phyloP scores from a whole-genome alignment of 139 green algal species.

The Chlorella sp. region DNA sequence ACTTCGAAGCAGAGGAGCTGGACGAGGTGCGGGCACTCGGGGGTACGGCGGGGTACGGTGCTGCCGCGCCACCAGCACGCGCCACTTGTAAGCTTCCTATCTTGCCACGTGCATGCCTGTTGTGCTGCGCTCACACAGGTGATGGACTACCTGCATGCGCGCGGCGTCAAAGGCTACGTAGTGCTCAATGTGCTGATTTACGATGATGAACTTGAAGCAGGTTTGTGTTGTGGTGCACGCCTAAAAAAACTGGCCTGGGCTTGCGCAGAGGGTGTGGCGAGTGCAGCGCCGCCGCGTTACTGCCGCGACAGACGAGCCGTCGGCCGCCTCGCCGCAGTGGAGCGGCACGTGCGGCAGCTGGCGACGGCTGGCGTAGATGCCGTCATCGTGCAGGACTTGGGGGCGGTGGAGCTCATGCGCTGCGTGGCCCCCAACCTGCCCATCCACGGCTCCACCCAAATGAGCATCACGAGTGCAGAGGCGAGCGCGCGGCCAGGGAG shows the following conservation, averaged over 20 bases:
- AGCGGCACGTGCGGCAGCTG: conserved; percentile 48
- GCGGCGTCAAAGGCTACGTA: conserved; percentile 73
- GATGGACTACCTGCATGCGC: conserved; percentile 73
- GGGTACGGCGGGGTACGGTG: too few species aligned
- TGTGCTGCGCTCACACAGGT: too few species aligned
- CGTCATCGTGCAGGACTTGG: conserved; percentile 87
- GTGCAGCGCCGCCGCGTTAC: too few species aligned
- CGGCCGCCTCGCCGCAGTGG: conserved; percentile 58
- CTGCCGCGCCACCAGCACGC: too few species aligned
- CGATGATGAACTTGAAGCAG: conserved; percentile 84
- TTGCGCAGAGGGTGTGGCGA: too few species aligned
- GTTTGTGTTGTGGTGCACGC: too few species aligned
- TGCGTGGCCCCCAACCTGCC: conserved; percentile 64
- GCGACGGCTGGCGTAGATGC: conserved; percentile 77
- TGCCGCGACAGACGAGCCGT: too few species aligned
- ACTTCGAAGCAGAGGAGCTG: conserved; percentile 78
- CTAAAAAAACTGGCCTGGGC: too few species aligned
- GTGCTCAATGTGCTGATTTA: conserved; percentile 84
- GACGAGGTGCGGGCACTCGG: too few species aligned
- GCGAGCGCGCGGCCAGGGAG: too few species aligned
- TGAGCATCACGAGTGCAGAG: conserved; percentile 69
- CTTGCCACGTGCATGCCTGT: too few species aligned
- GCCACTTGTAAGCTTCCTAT: too few species aligned
- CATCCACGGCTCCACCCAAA: conserved; percentile 81
- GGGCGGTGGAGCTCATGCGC: conserved; percentile 63